Evolutionary conservation across 2,329 filamentous ascomycete species (phyloP), one percentile per base, ranked within the genome.

Genomic region (Nectriaceae sp.): DNA sequence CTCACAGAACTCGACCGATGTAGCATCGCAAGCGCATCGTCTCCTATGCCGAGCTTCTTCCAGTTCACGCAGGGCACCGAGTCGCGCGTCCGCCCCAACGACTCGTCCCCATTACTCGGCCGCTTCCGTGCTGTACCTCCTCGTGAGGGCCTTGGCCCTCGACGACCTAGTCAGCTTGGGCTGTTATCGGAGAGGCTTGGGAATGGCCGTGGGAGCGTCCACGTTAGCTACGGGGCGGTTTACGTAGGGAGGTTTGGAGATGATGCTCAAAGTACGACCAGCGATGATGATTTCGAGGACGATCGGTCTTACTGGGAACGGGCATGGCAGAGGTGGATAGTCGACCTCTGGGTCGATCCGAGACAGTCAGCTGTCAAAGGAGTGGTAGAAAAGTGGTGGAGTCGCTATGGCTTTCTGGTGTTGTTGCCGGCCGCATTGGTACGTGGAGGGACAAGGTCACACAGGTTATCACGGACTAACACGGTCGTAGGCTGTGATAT

Each of bases 31-130:
- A 33, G 33, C 42, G 21, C 31, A 13, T 35, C 11, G 13, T 36
- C 42, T 59, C 47, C 54, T 52, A 85, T 86, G 82, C 80, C 83
- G 63, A 75, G 77, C 62, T 84, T 86, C 74, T 87, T 87, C 70
- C 75, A 79, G 65, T 87, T 87, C 70, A 83, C 83, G 54, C 83
- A 83, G 62, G 84, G 83, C 66, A 77, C 72, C 61, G 84, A 87
- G 69, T 77, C 81, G 54, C 76, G 74, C 59, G 70, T 74, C 51
- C 74, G 75, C 42, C 75, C 75, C 49, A 73, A 72, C 57, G 78
- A 85, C 60, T 71, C 80, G 36, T 80, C 83, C 16, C 82, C 84
- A 20, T 70, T 86, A 8, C 77, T 87, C 2, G 84, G 84, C 53
- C 80, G 84, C 33, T 87, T 84, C 68, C 81, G 83, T 52, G 84